Evolutionary conservation across 306 rosid species (phyloP), one percentile per base, ranked within the genome.

Genomic region (Biancaea sappan): DNA sequence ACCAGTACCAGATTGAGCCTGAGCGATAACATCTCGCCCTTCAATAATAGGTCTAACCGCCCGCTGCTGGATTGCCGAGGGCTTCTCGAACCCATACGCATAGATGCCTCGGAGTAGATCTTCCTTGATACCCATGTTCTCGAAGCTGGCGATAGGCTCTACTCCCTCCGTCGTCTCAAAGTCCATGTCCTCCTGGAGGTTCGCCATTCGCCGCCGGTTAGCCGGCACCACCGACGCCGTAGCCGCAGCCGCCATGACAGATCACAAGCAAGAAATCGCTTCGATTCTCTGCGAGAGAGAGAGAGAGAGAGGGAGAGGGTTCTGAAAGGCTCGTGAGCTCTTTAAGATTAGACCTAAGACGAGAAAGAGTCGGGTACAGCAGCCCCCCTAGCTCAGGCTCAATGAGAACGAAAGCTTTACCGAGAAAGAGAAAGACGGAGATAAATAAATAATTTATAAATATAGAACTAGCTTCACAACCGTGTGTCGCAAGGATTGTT

Each of bases 1-100:
- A 3, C 99, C 98, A 16, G 99, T 95, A 28, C 99, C 99, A 51
- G 99, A 95, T 76, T 95, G 99, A 6, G 99, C 99, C 87, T 95
- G 97, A 15, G 99, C 99, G 2, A 95, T 92, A 64, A 95, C 99
- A 57, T 95, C 99, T 18, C 98, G 98, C 2, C 99, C 99, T 56
- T 83, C 92, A 9, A 95, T 89, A 53, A 95, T 95, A 1, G 99
- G 99, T 57, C 91, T 79, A 11, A 95, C 97, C 22, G 97, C 99
- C 2, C 99, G 87, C 54, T 95, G 99, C 77, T 95, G 99, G 71
- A 95, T 95, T 4, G 99, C 99, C 0, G 99, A 95, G 40, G 99
- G 99, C 71, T 95, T 95, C 86, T 95, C 98, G 44, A 95, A 95
- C 8, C 99, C 99, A 64, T 92, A 92, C 7, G 83, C 86, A 77